Evolutionary conservation across 176 grass and related monocot genomes (phyloP).

Genomic region (Canna indica): DNA sequence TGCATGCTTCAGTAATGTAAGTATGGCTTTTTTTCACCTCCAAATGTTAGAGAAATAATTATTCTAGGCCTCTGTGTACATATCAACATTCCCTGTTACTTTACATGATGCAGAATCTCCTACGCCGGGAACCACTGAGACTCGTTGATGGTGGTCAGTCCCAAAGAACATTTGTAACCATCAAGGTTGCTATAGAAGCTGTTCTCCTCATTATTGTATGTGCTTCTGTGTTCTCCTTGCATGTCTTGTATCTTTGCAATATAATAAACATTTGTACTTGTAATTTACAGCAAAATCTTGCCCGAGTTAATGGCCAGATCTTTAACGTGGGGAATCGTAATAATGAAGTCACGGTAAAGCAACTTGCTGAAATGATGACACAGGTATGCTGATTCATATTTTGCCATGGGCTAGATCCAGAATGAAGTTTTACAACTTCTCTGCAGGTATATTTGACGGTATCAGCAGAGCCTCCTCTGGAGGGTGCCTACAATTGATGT

Average conservation of each 20-base stretch:
- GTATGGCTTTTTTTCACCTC: not conserved
- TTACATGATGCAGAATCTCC: conserved; percentile 52
- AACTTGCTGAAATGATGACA: conserved; percentile 88
- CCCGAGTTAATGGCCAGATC: conserved; percentile 75
- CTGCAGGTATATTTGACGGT: no score
- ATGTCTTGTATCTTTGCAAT: not conserved
- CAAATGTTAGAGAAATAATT: no score
- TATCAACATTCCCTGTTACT: conserved; percentile 10
- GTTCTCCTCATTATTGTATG: conserved; percentile 89
- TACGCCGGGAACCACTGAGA: conserved; percentile 74
- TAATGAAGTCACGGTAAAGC: conserved; percentile 87
- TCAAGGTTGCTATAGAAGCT: conserved; percentile 98
- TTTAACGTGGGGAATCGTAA: conserved; percentile 93
- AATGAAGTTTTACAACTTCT: no score
- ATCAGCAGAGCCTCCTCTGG: no score
- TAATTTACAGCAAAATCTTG: conserved; percentile 61
- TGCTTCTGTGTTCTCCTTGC: not conserved
- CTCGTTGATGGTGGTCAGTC: conserved; percentile 84
- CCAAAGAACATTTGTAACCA: conserved; percentile 91
- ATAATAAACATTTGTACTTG: not conserved
- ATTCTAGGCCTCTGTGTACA: not conserved
- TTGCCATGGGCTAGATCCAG: not conserved
- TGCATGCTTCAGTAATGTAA: conserved; percentile 98
- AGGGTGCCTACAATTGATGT: conserved; percentile 67
- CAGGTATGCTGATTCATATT: conserved; percentile 19